These are phyloP conservation scores for Cercospora sp. DNA, from an alignment of 2,329 filamentous ascomycete species.

Conservation along the genomic window DNA sequence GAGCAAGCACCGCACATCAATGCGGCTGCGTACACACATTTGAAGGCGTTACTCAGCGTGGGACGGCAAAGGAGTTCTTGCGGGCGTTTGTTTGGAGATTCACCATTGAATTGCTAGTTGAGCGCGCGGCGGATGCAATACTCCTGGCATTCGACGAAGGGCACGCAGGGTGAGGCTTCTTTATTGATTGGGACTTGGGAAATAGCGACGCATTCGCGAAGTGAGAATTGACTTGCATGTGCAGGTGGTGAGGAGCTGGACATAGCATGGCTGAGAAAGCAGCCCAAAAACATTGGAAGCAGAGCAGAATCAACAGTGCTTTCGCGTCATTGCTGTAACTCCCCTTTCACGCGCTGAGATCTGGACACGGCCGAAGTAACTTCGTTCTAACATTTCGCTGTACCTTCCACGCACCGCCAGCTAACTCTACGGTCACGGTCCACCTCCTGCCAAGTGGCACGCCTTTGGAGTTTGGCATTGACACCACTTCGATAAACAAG, in stretches of 20 bases:
- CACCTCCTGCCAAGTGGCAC: not conserved
- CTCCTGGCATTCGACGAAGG: not conserved
- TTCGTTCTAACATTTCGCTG: not conserved
- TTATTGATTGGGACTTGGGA: not conserved
- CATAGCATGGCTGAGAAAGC: not conserved
- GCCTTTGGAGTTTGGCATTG: not conserved
- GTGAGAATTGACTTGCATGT: not conserved
- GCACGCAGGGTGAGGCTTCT: not conserved
- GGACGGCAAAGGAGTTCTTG: not conserved
- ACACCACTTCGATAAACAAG: not conserved
- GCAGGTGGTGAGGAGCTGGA: not conserved
- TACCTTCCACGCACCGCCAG: too few relatives aligned
- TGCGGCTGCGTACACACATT: not conserved
- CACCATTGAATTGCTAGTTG: constrained; percentile 1
- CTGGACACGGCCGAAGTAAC: not conserved
- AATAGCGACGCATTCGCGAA: not conserved
- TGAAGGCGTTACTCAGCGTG: not conserved
- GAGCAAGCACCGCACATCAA: not conserved
- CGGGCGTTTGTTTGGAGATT: not conserved
- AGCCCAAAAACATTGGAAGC: not conserved
- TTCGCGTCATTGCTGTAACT: not conserved
- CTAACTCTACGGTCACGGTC: too few relatives aligned
- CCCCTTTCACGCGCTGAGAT: not conserved
- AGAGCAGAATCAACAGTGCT: not conserved
- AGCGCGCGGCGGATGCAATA: not conserved